Base-by-base conservation (phyloP, 495 filamentous ascomycete genomes). In the Choiromyces venosus region DNA sequence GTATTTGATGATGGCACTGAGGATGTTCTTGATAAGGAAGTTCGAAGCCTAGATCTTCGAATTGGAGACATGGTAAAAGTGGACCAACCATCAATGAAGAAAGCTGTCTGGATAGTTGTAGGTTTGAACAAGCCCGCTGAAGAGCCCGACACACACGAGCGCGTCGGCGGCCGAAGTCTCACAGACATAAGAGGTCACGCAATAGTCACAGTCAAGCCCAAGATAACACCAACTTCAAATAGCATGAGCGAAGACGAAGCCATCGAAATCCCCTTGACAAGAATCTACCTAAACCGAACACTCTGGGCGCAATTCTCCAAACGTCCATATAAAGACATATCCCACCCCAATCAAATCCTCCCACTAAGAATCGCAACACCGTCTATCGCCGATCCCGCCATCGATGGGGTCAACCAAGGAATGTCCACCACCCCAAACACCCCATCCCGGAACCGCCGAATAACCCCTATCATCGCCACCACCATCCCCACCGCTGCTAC, bases 1-100 rank as follows among this genome's bases (percentile, higher is more conserved):
- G 69, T 65, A 12, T 81, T 81, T 35, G 80, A 81, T 38, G 80
- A 81, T 64, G 76, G 74, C n/a, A 81, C 76, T 10, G 67, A 74
- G 35, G 69, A 69, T 36, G 18, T 44, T 19, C 37, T 79, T 36
- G 77, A 77, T 25, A 44, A 74, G 21, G 61, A 39, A 7, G 77
- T 81, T 16, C 69, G 79, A 14, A 68, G 66, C n/a, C 72, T 81
- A 33, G 79, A 79, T 39, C 79, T 81, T 16, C 52, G 76, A 5
- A 21, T 66, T 14, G 79, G 79, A 3, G 80, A 81, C 56, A 36
- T 29, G 14, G 70, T 81, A 18, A 79, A 74, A 40, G 74, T 81
- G 7, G 79, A 79, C 66, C 25, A 79, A 1, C 36, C 39, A 1
- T 67, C 67, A 25, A 79, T 81, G 79, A 81, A 77, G 70, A 73